A percentile compares a stretch with the other conserved stretches of the same genome.
phyloP scores from a whole-genome alignment of 805 yeast genomes.

The Candida easanensis region DNA sequence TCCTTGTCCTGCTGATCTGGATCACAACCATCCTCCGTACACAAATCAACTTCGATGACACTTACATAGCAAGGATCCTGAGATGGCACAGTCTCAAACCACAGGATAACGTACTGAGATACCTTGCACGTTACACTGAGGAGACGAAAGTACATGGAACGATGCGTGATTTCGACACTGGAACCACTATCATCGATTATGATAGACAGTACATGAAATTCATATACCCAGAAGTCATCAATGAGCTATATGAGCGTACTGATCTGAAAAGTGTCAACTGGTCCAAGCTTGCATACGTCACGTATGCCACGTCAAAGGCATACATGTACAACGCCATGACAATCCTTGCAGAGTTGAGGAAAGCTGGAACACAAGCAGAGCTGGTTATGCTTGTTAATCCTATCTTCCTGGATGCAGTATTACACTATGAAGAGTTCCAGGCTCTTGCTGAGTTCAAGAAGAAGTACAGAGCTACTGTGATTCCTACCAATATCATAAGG shows the following conservation, averaged over 20 bases:
- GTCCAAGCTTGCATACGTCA: constrained; percentile 52
- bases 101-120: too few relatives aligned
- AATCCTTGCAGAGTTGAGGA: background rate
- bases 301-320: constrained; percentile 52
- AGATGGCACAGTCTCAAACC: too few relatives aligned
- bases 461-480: background rate
- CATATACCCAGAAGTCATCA: constrained; percentile 26
- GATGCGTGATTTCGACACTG: too few relatives aligned
- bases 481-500: too few relatives aligned
- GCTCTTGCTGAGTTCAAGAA: background rate
- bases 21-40: too few relatives aligned
- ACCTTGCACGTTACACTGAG: too few relatives aligned
- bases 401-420: background rate
- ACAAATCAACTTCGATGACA: too few relatives aligned
- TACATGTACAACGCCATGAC: constrained; percentile 53
- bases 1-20: too few relatives aligned
- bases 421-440: background rate
- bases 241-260: constrained; percentile 16
- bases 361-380: background rate
- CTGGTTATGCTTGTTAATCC: background rate
- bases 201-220: constrained; percentile 23
- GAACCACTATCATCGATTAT: constrained; percentile 23
- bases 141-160: too few relatives aligned
- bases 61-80: too few relatives aligned
- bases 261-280: constrained; percentile 33